Percentiles rank a stretch among this genome's conserved stretches.
Conservation (phyloP, 139 green algal species). For the Chlamydomonas sphaeroides region DNA sequence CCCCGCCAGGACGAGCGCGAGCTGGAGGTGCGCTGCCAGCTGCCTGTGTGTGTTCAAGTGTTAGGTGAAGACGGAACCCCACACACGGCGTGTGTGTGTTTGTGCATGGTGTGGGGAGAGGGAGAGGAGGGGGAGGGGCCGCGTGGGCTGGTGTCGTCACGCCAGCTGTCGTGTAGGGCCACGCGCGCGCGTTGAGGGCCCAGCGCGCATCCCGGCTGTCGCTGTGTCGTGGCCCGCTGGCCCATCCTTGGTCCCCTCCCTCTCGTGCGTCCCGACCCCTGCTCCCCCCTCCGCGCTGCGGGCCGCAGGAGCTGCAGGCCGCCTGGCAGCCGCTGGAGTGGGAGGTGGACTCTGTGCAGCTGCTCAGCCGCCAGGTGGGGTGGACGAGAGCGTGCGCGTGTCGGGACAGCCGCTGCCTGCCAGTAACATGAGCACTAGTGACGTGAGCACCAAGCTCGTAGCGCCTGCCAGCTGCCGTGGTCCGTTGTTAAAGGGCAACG, state of each 20-base stretch:
- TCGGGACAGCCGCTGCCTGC: background rate
- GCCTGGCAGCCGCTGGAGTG: conserved; percentile 39
- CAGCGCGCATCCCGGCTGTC: too few relatives aligned
- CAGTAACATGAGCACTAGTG: background rate
- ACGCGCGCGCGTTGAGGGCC: too few relatives aligned
- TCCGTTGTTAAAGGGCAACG: background rate
- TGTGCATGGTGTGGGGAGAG: too few relatives aligned
- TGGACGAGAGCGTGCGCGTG: background rate
- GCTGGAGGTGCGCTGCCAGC: conserved; percentile 45
- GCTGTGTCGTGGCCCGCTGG: too few relatives aligned
- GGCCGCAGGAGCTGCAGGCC: conserved; percentile 18
- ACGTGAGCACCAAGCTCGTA: background rate
- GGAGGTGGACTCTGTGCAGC: conserved; percentile 41
- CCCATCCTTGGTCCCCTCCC: background rate
- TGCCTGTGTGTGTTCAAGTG: too few relatives aligned
- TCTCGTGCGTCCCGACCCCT: background rate
- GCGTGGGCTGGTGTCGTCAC: too few relatives aligned
- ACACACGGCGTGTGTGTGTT: too few relatives aligned
- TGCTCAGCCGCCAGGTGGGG: conserved; percentile 39
- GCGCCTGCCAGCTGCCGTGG: too few relatives aligned
- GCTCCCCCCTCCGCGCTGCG: background rate
- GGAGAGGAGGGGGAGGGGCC: too few relatives aligned
- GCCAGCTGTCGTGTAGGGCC: too few relatives aligned
- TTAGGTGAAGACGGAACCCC: too few relatives aligned
- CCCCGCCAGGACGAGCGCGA: conserved; percentile 24